A percentile compares a stretch with the other conserved stretches of the same genome.
Conservation (phyloP, 805 yeast species). For the Saturnispora gosingensis region DNA sequence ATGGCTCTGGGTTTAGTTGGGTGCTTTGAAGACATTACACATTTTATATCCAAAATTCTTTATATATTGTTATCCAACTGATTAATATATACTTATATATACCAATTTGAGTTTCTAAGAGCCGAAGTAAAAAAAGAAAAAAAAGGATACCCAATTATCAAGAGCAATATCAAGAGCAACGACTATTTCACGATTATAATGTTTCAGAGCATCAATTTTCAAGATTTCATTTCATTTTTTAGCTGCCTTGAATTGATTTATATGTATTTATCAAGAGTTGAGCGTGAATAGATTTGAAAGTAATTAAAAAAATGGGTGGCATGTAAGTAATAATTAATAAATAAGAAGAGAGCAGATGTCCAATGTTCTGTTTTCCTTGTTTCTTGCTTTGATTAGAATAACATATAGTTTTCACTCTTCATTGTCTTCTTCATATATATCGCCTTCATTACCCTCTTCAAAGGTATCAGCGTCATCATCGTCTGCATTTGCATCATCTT, state of each 20-base stretch:
- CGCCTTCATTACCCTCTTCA: conserved; percentile 12
- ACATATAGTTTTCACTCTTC: conserved; percentile 9
- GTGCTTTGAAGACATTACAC: neutral
- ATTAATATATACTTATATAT: neutral
- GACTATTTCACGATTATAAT: neutral
- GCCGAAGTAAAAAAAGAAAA: neutral
- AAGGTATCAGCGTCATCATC: conserved; percentile 13
- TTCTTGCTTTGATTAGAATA: neutral
- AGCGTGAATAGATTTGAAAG: neutral
- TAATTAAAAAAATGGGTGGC: neutral
- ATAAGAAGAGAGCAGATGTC: neutral
- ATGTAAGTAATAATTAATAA: neutral
- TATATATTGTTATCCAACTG: neutral
- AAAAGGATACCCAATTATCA: neutral
- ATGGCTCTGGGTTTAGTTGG: conserved; percentile 7
- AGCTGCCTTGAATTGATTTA: neutral
- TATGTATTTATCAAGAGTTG: neutral
- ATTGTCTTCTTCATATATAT: conserved; percentile 12
- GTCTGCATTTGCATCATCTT: conserved; percentile 14
- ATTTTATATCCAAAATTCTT: neutral
- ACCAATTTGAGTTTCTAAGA: neutral
- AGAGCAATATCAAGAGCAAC: neutral
- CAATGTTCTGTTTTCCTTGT: neutral
- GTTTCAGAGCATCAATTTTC: neutral
- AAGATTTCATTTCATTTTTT: neutral